phyloP scores from a whole-genome alignment of 768 basidiomycete genomes.

The Lentinula guzmanii region DNA sequence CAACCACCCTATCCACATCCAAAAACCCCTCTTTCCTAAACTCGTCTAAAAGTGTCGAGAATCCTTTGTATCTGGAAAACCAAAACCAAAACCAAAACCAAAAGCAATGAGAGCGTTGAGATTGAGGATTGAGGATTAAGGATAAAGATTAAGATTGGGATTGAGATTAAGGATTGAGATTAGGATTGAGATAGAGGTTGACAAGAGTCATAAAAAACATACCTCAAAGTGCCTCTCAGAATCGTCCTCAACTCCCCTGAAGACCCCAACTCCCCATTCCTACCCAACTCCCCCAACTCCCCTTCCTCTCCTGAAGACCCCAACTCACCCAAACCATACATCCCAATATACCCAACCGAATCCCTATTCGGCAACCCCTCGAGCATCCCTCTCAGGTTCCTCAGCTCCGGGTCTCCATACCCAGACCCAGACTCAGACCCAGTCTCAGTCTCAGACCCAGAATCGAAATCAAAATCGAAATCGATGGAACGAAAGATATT shows the following conservation, averaged over 20 bases:
- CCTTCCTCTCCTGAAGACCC: too few relatives aligned
- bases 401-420: constrained; percentile 22
- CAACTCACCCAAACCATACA: constrained; percentile 56
- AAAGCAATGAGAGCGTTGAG: too few relatives aligned
- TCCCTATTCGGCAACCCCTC: constrained; percentile 88
- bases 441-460: too few relatives aligned
- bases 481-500: background rate
- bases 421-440: constrained; percentile 24
- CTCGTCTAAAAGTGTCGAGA: background rate
- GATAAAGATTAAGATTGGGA: constrained; percentile 48
- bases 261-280: too few relatives aligned
- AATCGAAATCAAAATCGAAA: constrained; percentile 23
- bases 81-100: too few relatives aligned
- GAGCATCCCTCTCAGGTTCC: constrained; percentile 41
- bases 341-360: constrained; percentile 62
- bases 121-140: too few relatives aligned
- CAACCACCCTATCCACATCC: background rate
- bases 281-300: too few relatives aligned
- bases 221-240: constrained; percentile 83
- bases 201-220: constrained; percentile 1
- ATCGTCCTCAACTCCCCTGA: constrained; percentile 42
- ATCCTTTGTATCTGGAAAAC: background rate
- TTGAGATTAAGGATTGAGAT: constrained; percentile 37
- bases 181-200: background rate
- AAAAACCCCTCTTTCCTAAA: background rate